Evolutionary conservation across 2,329 filamentous ascomycete species (phyloP).

Genomic region (Colletotrichum musicola): DNA sequence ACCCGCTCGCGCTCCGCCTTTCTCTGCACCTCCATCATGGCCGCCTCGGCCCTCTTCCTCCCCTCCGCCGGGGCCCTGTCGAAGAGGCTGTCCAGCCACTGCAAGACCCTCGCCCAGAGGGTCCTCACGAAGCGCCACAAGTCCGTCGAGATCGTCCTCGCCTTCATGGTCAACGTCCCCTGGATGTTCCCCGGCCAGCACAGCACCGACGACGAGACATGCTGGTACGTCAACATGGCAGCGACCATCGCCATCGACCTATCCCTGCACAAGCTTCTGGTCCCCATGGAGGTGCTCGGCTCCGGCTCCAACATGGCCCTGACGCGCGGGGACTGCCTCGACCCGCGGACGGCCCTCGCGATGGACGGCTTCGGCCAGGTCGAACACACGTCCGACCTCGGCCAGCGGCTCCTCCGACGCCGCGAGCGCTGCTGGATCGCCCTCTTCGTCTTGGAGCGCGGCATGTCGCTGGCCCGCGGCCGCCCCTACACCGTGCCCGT

Average conservation of each 20-base stretch:
- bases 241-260: slow-evolving; percentile 77
- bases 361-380: slow-evolving; percentile 77
- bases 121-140: slow-evolving; percentile 73
- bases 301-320: slow-evolving; percentile 60
- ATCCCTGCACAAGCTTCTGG: slow-evolving; percentile 77
- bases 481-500: slow-evolving; percentile 76
- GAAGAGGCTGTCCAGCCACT: slow-evolving; percentile 74
- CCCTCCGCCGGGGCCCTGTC: slow-evolving; percentile 74
- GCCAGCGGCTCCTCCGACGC: slow-evolving; percentile 71
- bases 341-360: slow-evolving; percentile 72
- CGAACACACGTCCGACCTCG: slow-evolving; percentile 70
- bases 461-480: slow-evolving; percentile 78
- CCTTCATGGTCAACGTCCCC: slow-evolving; percentile 81
- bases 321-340: slow-evolving; percentile 77
- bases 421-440: slow-evolving; percentile 79
- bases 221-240: slow-evolving; percentile 77
- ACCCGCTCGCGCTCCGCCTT: slow-evolving; percentile 77
- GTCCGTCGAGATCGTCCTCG: slow-evolving; percentile 80
- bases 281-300: slow-evolving; percentile 63
- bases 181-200: slow-evolving; percentile 79
- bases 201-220: slow-evolving; percentile 80
- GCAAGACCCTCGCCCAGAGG: slow-evolving; percentile 71
- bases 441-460: slow-evolving; percentile 78
- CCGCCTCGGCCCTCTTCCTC: slow-evolving; percentile 76
- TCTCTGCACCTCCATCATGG: slow-evolving; percentile 78